Conservation (phyloP, 108 stramenopile species). For the Cyclotella cryptica region DNA sequence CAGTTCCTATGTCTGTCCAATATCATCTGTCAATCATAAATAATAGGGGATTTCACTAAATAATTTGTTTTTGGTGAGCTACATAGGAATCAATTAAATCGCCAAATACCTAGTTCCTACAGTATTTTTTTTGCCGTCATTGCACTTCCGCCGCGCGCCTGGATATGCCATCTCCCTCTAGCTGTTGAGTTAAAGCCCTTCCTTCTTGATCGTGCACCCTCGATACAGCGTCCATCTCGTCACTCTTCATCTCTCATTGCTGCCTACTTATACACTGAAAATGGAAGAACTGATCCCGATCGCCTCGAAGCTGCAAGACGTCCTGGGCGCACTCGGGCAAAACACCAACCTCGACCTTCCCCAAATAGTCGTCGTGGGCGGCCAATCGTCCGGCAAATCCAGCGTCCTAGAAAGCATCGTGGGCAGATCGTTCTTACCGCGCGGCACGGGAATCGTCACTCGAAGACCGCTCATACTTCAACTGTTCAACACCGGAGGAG, state of each 20-base stretch:
- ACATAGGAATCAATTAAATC: no score
- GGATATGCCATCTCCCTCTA: no score
- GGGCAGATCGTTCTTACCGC: conserved; percentile 93
- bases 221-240: background rate
- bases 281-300: conserved; percentile 99
- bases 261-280: background rate
- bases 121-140: no score
- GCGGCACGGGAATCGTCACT: conserved; percentile 98
- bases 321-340: conserved; percentile 94
- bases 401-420: conserved; percentile 97
- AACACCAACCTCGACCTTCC: conserved; percentile 94
- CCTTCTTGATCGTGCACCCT: background rate
- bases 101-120: no score
- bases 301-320: conserved; percentile 98
- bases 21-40: no score
- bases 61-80: no score
- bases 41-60: no score
- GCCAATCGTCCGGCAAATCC: conserved; percentile 97
- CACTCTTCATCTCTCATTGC: background rate
- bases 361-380: conserved; percentile 97
- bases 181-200: no score
- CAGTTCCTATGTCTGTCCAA: no score
- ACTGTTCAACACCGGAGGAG: conserved; percentile 68
- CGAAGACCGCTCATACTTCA: conserved; percentile 95
- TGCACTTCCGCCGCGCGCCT: no score